phyloP scores from a whole-genome alignment of 1,284 basidiomycete genomes.

The Ceratobasidium sp. region DNA sequence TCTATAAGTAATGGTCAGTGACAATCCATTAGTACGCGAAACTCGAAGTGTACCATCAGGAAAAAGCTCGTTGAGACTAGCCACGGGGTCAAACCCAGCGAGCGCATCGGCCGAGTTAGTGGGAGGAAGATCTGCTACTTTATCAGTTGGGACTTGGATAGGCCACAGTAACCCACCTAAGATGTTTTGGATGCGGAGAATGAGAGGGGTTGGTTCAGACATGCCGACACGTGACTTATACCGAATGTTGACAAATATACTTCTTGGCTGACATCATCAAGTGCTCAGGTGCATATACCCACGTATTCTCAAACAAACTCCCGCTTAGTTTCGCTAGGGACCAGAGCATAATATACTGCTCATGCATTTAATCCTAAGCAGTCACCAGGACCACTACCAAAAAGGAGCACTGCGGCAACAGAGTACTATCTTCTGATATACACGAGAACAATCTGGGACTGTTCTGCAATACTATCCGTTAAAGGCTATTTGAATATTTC shows the following conservation, averaged over 20 bases:
- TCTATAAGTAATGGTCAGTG: slow-evolving; percentile 63
- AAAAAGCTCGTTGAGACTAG: slow-evolving; percentile 78
- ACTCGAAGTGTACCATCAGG: slow-evolving; percentile 73
- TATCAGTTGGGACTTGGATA: background rate
- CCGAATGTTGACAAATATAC: background rate
- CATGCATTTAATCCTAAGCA: no score
- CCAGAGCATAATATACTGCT: no score
- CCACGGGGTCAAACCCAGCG: slow-evolving; percentile 70
- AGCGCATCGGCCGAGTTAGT: slow-evolving; percentile 62
- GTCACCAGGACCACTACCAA: no score
- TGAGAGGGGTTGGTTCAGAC: slow-evolving; percentile 1
- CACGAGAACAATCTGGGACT: no score
- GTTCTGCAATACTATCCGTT: no score
- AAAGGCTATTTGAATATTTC: no score
- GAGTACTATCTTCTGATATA: no score
- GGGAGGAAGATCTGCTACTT: slow-evolving; percentile 14
- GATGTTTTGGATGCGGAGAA: slow-evolving; percentile 37
- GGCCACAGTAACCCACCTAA: slow-evolving; percentile 8
- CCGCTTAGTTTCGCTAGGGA: no score
- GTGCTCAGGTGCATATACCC: no score
- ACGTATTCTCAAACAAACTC: no score
- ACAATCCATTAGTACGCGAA: background rate
- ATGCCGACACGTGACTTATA: slow-evolving; percentile 4
- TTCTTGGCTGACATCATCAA: no score
- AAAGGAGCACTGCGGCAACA: no score